Conservation (phyloP, 495 filamentous ascomycete species). For the Neurospora tetrasperma region DNA sequence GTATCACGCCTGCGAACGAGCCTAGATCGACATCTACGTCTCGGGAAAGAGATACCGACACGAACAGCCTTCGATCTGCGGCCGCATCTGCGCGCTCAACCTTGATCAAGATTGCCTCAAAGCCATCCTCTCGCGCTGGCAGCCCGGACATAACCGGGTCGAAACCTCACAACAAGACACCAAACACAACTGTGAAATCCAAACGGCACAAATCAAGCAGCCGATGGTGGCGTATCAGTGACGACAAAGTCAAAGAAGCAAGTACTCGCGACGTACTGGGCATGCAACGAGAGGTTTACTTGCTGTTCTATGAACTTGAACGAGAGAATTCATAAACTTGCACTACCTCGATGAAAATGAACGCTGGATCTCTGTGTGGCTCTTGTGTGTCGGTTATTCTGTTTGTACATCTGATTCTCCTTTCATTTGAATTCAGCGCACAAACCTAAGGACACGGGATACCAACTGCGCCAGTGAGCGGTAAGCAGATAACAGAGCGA, state of each 20-base stretch:
- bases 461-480: neutral
- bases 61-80: slow-evolving; percentile 32
- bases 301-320: slow-evolving; percentile 90
- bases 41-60: slow-evolving; percentile 23
- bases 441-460: neutral
- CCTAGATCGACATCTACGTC: slow-evolving; percentile 19
- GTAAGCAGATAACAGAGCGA: neutral
- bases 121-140: slow-evolving; percentile 9
- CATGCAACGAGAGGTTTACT: slow-evolving; percentile 93
- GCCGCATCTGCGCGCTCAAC: slow-evolving; percentile 33
- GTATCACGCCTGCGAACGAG: slow-evolving; percentile 29
- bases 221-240: slow-evolving; percentile 96
- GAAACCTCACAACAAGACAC: neutral
- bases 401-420: too few species aligned
- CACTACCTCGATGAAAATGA: neutral
- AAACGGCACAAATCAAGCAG: slow-evolving; percentile 53
- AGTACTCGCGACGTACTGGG: slow-evolving; percentile 81
- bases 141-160: slow-evolving; percentile 4
- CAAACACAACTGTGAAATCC: slow-evolving; percentile 14
- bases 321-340: neutral
- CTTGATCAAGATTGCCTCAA: slow-evolving; percentile 26
- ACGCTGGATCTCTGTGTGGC: neutral
- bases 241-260: slow-evolving; percentile 91
- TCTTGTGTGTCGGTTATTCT: neutral
- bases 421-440: neutral